phyloP scores from a whole-genome alignment of 2,329 filamentous ascomycete genomes.

The Sporothrix variecibatus region DNA sequence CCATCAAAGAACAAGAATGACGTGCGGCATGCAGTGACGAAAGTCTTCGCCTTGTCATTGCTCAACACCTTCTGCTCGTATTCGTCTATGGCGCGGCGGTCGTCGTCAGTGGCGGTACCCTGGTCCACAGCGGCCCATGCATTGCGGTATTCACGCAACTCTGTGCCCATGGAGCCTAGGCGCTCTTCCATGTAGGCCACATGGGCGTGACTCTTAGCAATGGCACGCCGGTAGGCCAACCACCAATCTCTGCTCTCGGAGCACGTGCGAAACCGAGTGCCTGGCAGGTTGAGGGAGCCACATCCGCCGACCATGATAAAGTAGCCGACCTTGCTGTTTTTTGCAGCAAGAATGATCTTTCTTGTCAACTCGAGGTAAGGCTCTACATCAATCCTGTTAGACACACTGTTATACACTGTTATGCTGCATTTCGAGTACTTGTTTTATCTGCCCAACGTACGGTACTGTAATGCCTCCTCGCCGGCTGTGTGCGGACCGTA shows the following conservation, averaged over 20 bases:
- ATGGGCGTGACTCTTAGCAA: not conserved
- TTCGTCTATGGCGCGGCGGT: not conserved
- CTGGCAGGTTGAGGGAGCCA: not conserved
- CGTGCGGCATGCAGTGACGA: not conserved
- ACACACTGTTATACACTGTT: too few species aligned
- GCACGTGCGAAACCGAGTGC: not conserved
- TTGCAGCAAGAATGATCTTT: not conserved
- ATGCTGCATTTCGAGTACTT: too few species aligned
- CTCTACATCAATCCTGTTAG: too few species aligned
- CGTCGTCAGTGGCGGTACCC: not conserved
- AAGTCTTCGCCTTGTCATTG: not conserved
- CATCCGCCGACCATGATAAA: not conserved
- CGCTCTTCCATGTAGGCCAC: not conserved
- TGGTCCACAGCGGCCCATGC: not conserved
- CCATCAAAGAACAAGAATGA: not conserved
- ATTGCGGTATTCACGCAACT: not conserved
- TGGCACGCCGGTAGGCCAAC: not conserved
- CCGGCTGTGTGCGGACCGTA: not conserved
- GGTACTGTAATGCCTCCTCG: not conserved
- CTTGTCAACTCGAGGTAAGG: not conserved
- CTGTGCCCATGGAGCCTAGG: not conserved
- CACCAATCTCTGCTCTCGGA: not conserved
- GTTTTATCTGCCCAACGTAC: too few species aligned
- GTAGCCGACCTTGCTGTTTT: not conserved
- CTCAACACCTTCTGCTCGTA: not conserved